These are phyloP conservation scores for Ceratobasidium sp. DNA, from an alignment of 1,284 basidiomycete species.

Conservation along the genomic window DNA sequence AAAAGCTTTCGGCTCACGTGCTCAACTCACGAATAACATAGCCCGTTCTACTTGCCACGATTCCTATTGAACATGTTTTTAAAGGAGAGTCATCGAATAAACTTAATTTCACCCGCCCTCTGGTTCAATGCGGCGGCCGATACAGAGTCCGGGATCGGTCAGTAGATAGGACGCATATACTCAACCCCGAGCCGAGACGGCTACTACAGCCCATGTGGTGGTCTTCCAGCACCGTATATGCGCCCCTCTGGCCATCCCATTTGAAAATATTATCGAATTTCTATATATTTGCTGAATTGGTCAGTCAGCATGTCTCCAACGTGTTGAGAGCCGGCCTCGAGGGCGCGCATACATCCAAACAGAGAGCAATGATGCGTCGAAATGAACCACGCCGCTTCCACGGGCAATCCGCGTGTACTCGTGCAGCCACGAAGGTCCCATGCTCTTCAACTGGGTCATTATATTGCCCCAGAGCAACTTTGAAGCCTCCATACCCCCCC, in stretches of 20 bases:
- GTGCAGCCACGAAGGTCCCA: background rate
- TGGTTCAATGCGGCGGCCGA: background rate
- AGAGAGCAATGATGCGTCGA: background rate
- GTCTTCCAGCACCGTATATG: background rate
- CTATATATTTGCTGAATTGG: background rate
- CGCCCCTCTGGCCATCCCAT: background rate
- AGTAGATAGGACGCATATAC: background rate
- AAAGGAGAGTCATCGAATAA: background rate
- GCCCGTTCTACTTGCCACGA: background rate
- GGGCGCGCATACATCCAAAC: conserved; percentile 3
- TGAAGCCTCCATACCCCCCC: background rate
- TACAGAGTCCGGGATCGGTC: background rate
- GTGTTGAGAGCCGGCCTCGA: background rate
- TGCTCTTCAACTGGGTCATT: background rate
- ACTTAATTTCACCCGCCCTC: background rate
- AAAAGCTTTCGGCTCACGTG: background rate
- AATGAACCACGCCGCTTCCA: background rate
- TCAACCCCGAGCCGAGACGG: background rate
- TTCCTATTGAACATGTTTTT: background rate
- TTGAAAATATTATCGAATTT: too few relatives aligned
- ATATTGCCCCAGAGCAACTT: background rate
- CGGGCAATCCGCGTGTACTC: background rate
- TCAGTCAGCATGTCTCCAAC: background rate
- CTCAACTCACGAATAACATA: background rate
- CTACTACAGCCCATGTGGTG: background rate